Percentiles rank a stretch among this genome's conserved stretches.
These are phyloP conservation scores for Zoysia pacifica DNA, from an alignment of 176 grass and related monocot genomes.

Conservation along the genomic window DNA sequence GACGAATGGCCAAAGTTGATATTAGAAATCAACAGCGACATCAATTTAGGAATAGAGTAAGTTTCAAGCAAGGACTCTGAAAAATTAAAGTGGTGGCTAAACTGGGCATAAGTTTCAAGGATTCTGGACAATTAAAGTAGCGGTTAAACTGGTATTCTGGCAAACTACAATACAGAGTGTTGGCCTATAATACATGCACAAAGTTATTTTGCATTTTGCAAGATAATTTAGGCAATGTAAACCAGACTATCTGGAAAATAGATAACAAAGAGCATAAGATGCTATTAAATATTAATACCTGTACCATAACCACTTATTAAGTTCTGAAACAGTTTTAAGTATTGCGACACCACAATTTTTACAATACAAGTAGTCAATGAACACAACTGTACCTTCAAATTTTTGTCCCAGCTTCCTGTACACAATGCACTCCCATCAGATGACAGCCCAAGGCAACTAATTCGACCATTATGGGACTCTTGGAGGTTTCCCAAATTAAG, in stretches of 20 bases:
- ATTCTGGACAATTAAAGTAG: no score
- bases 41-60: not conserved
- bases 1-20: no score
- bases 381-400: constrained; percentile 66
- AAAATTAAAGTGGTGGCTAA: no score
- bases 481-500: constrained; percentile 89
- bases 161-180: no score
- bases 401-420: constrained; percentile 99
- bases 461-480: constrained; percentile 78
- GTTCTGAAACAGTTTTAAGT: not conserved
- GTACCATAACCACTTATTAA: not conserved
- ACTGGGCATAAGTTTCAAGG: not conserved
- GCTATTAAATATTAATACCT: not conserved
- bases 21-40: no score
- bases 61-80: no score
- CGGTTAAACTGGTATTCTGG: no score
- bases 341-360: not conserved
- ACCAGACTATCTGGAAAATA: no score
- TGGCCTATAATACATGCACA: no score
- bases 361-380: constrained; percentile 14
- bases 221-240: no score
- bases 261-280: constrained; percentile 14
- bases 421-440: constrained; percentile 96
- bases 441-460: constrained; percentile 92
- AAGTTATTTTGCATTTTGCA: no score